Percentiles rank a stretch among this genome's conserved stretches.
Evolutionary conservation across 169 alveolate species (phyloP).

Genomic region (Perkinsus olseni): DNA sequence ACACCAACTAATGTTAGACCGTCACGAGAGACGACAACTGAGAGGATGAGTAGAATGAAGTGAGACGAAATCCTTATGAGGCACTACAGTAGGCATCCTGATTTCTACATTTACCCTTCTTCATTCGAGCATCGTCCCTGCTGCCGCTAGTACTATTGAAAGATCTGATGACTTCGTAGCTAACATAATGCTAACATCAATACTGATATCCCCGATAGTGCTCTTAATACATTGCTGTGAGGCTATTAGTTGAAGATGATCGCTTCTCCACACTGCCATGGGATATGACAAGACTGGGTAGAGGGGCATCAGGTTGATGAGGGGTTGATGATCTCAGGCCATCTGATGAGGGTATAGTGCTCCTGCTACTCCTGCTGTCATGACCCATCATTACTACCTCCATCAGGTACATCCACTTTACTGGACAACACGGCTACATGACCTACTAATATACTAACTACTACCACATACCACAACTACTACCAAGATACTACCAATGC

Average conservation of each 20-base stretch:
- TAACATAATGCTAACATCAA: background rate
- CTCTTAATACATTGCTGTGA: background rate
- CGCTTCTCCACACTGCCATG: background rate
- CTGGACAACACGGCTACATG: too few relatives aligned
- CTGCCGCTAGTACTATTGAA: background rate
- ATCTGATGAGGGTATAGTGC: background rate
- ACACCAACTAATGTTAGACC: background rate
- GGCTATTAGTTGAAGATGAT: background rate
- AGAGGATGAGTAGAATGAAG: background rate
- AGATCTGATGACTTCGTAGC: background rate
- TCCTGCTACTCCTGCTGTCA: too few relatives aligned
- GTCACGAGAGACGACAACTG: background rate
- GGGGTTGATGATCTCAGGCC: background rate
- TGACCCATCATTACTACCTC: too few relatives aligned
- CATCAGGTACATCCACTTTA: too few relatives aligned
- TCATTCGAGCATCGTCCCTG: background rate
- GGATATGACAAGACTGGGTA: too few relatives aligned
- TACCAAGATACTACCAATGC: too few relatives aligned
- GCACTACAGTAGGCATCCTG: background rate
- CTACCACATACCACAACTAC: too few relatives aligned
- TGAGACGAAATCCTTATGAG: background rate
- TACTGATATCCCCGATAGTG: background rate
- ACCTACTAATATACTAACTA: too few relatives aligned
- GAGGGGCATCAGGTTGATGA: background rate
- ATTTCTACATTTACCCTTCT: background rate